Evolutionary conservation across 495 filamentous ascomycete species (phyloP), one percentile per base, ranked within the genome.

Genomic region (Penicillium alfredii): DNA sequence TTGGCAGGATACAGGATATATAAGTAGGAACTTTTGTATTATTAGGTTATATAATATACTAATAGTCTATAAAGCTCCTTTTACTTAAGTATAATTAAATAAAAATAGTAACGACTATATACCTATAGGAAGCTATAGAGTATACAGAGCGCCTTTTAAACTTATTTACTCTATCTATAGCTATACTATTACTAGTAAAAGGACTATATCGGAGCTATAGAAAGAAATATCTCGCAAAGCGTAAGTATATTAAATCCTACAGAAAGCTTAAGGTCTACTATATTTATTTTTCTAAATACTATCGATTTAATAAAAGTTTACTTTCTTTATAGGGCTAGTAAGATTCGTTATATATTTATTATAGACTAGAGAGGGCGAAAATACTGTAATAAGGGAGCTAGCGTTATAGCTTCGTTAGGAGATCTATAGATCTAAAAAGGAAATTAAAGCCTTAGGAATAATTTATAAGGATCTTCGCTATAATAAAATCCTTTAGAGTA

Each of bases 111-210:
- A 60, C 16, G 38, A 50, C 16, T 58, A 33, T 9, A 58, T 38
- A 11, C 51, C 52, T 2, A 24, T 58, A 13, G 35, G 56, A 1
- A 2, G 6, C 11, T 55, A 37, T 34, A 46, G 58, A 5, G 23
- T 47, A 3, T 58, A 40, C 28, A 45, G 65, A 14, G 56, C 55
- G 4, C 42, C 68, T 6, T 72, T 74, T 43, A 61, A 59, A 41
- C 44, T 74, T 1, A 66, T 53, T 6, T 54, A 60, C 35, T 23
- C 49, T 6, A 24, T 20, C 11, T 61, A 67, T 40, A 58, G 66
- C 9, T 74, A 76, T 31, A 73, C 66, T 4, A 53, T 76, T 16
- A 50, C 72, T 27, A 53, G 51, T 9, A 76, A 76, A 54, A 69
- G 63, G 12, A 73, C 69, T 11, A 54, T 53, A 2, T 44, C 34